A percentile compares a stretch with the other conserved stretches of the same genome.
Evolutionary conservation across 495 filamentous ascomycete species (phyloP).

Genomic region (Clavariopsis aquatica): DNA sequence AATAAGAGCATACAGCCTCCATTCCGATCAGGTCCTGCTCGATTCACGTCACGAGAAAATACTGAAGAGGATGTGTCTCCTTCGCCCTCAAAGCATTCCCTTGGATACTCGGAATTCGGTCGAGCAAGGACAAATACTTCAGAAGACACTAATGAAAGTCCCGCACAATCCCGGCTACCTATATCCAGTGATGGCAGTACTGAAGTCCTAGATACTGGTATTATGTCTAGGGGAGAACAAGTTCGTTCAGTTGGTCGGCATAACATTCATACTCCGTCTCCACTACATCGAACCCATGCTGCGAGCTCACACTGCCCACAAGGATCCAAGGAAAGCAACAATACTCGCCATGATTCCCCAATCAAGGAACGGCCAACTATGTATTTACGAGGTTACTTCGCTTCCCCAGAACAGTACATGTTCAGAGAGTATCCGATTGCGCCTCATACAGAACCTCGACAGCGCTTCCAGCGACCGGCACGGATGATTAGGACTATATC

Average conservation of each 20-base stretch:
- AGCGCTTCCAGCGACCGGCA: background rate
- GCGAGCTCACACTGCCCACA: slow-evolving; percentile 6
- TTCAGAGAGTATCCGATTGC: slow-evolving; percentile 13
- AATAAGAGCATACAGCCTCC: slow-evolving; percentile 7
- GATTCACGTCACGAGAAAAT: slow-evolving; percentile 4
- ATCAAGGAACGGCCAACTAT: background rate
- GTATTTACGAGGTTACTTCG: slow-evolving; percentile 16
- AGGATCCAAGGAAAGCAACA: background rate
- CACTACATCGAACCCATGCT: slow-evolving; percentile 15
- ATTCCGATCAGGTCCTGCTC: slow-evolving; percentile 20
- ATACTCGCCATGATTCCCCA: background rate
- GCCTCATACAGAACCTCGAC: slow-evolving; percentile 24
- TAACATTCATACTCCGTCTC: slow-evolving; percentile 17
- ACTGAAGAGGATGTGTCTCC: slow-evolving; percentile 10
- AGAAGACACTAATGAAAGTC: slow-evolving; percentile 10
- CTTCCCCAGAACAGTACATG: slow-evolving; percentile 6
- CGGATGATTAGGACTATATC: slow-evolving; percentile 8
- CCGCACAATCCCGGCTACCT: background rate
- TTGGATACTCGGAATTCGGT: slow-evolving; percentile 19
- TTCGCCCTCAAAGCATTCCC: slow-evolving; percentile 24
- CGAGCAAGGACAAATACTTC: slow-evolving; percentile 17
- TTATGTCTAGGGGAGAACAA: background rate
- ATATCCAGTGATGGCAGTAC: slow-evolving; percentile 15
- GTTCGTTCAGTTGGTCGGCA: slow-evolving; percentile 8
- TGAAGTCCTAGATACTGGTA: background rate